These are phyloP conservation scores for Cercospora sp. DNA, from an alignment of 2,329 filamentous ascomycete species.

Conservation along the genomic window DNA sequence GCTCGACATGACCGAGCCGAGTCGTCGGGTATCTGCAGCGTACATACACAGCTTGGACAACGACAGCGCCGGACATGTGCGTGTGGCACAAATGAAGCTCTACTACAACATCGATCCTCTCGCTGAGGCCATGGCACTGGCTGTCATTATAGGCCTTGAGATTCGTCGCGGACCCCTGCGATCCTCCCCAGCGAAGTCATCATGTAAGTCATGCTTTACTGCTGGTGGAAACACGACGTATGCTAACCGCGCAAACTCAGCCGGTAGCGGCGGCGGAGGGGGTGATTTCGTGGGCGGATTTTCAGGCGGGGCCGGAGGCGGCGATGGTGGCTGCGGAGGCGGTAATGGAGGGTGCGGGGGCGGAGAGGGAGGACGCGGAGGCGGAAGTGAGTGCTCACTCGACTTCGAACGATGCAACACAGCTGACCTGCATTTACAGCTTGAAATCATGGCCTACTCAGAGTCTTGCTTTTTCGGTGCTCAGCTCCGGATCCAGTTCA, in stretches of 20 bases:
- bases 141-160: constrained; percentile 6
- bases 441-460: constrained; percentile 4
- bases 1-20: not conserved
- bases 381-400: not conserved
- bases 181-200: not conserved
- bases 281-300: not conserved
- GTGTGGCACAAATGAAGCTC: constrained; percentile 7
- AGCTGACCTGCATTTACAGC: not conserved
- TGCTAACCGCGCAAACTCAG: not conserved
- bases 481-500: constrained; percentile 37
- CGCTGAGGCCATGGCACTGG: not conserved
- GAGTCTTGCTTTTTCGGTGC: constrained; percentile 24
- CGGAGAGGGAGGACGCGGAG: no score
- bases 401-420: not conserved
- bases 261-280: no score
- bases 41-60: constrained; percentile 1
- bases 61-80: not conserved
- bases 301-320: not conserved
- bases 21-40: not conserved
- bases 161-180: not conserved
- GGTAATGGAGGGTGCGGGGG: not conserved
- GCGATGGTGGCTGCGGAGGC: no score
- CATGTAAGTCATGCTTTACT: not conserved
- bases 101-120: not conserved
- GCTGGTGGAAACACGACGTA: not conserved